phyloP scores from a whole-genome alignment of 176 grass and related monocot genomes.

The barley (Hordeum vulgare) region DNA sequence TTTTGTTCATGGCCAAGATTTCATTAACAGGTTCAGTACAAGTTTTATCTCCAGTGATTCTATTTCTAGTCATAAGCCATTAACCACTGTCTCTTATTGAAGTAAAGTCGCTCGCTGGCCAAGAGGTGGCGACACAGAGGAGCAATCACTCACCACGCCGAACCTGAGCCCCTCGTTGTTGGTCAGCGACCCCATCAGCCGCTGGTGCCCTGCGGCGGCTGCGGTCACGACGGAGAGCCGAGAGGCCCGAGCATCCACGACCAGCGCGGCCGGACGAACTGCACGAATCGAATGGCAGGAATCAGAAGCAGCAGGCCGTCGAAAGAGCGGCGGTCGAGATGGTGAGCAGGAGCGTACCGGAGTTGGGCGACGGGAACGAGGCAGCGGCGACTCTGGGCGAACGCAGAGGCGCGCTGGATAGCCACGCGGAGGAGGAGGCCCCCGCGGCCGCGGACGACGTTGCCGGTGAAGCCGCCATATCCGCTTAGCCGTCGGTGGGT shows the following conservation, averaged over 20 bases:
- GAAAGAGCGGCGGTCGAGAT: neutral
- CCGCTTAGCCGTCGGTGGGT: neutral
- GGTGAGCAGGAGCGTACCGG: neutral
- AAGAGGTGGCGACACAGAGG: neutral
- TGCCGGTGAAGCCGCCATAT: conserved; percentile 34
- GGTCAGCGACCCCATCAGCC: conserved; percentile 70
- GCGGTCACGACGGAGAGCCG: conserved; percentile 18
- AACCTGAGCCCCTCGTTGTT: conserved; percentile 71
- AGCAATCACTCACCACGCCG: conserved; percentile 49
- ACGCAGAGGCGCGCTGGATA: neutral
- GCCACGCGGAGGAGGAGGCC: conserved; percentile 18
- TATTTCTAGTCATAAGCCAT: neutral
- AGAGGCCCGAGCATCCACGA: neutral
- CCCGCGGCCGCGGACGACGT: conserved; percentile 16
- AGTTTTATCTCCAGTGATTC: neutral
- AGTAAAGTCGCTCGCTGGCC: neutral
- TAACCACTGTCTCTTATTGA: neutral
- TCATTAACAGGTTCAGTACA: neutral
- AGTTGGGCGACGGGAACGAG: conserved; percentile 15
- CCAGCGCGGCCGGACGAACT: neutral
- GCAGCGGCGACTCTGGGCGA: conserved; percentile 3
- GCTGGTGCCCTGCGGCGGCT: conserved; percentile 40
- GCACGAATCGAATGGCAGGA: neutral
- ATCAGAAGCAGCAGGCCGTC: neutral
- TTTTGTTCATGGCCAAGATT: too few relatives aligned